Evolutionary conservation across 306 rosid genomes (phyloP).

Genomic region (Dalbergia cultrata): DNA sequence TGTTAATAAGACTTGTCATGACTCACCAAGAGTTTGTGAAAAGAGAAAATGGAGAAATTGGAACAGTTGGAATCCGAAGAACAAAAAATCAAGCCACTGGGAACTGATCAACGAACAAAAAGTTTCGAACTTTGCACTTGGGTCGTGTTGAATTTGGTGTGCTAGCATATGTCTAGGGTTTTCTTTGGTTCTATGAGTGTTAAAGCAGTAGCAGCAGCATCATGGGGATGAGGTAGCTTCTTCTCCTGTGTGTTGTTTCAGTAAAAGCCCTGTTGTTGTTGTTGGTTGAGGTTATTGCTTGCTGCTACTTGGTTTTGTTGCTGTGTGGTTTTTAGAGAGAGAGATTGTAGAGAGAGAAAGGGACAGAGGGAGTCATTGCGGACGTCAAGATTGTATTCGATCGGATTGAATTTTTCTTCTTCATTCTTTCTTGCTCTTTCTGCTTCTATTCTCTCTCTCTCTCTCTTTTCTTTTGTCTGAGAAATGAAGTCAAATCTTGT

Average conservation of each 20-base stretch:
- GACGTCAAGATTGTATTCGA: slow-evolving; percentile 96
- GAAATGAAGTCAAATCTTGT: slow-evolving; percentile 82
- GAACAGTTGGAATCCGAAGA: slow-evolving; percentile 34
- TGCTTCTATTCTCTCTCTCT: slow-evolving; percentile 43
- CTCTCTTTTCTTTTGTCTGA: neutral
- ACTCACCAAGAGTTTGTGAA: slow-evolving; percentile 50
- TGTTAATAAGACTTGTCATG: slow-evolving; percentile 25
- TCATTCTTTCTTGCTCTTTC: slow-evolving; percentile 57
- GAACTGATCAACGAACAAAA: slow-evolving; percentile 46
- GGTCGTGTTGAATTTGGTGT: slow-evolving; percentile 19
- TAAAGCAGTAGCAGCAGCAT: neutral
- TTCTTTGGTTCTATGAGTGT: slow-evolving; percentile 29
- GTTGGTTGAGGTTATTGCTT: slow-evolving; percentile 1
- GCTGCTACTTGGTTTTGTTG: slow-evolving; percentile 39
- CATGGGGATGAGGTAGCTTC: neutral
- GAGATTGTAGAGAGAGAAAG: slow-evolving; percentile 53
- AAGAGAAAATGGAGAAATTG: slow-evolving; percentile 49
- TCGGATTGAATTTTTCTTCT: slow-evolving; percentile 75
- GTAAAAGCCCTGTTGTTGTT: slow-evolving; percentile 48
- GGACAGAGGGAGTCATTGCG: slow-evolving; percentile 66
- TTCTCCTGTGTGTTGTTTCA: neutral
- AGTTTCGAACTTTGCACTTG: slow-evolving; percentile 43
- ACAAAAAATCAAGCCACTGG: slow-evolving; percentile 12
- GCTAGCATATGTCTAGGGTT: slow-evolving; percentile 61
- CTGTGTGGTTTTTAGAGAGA: slow-evolving; percentile 62